Percentiles rank a stretch among this genome's conserved stretches.
Evolutionary conservation across 2,329 filamentous ascomycete species (phyloP).

Genomic region (Parascedosporium putredinis): DNA sequence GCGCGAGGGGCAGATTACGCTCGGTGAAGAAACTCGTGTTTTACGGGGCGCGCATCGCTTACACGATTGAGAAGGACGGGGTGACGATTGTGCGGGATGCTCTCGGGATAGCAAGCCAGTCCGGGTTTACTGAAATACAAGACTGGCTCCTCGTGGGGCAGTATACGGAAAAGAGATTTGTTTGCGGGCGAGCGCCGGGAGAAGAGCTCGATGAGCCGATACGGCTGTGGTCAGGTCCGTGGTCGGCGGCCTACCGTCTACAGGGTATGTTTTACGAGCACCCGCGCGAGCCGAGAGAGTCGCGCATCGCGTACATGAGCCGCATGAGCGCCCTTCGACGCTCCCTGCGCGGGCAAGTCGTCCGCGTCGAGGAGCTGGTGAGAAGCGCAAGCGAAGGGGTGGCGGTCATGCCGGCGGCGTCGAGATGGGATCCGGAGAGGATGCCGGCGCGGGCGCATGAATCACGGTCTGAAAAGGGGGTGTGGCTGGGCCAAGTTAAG

Average conservation of each 20-base stretch:
- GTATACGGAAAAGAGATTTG: not conserved
- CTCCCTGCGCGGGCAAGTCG: not conserved
- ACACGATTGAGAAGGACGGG: not conserved
- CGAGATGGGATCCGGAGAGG: constrained; percentile 4
- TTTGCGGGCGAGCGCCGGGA: too few relatives aligned
- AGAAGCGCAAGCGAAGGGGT: not conserved
- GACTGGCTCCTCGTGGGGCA: constrained; percentile 13
- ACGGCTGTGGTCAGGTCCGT: constrained; percentile 1
- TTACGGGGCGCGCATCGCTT: constrained; percentile 10
- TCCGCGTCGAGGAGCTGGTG: not conserved
- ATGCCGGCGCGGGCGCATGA: too few relatives aligned
- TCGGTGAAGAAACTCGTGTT: constrained; percentile 9
- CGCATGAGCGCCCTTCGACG: not conserved
- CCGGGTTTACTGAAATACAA: constrained; percentile 7
- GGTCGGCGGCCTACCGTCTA: not conserved
- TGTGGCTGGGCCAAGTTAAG: too few relatives aligned
- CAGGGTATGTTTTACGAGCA: constrained; percentile 3
- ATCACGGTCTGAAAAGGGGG: too few relatives aligned
- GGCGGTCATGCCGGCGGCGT: not conserved
- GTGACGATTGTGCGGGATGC: constrained; percentile 6
- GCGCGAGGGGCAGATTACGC: constrained; percentile 5
- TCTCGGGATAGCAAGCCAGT: constrained; percentile 6
- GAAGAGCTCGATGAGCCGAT: too few relatives aligned
- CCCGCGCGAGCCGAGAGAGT: not conserved
- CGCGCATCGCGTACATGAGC: not conserved